Percentiles rank a stretch among this genome's conserved stretches.
phyloP scores from a whole-genome alignment of 2,329 filamentous ascomycete species.

The Arthrobotrys sphaeroides region DNA sequence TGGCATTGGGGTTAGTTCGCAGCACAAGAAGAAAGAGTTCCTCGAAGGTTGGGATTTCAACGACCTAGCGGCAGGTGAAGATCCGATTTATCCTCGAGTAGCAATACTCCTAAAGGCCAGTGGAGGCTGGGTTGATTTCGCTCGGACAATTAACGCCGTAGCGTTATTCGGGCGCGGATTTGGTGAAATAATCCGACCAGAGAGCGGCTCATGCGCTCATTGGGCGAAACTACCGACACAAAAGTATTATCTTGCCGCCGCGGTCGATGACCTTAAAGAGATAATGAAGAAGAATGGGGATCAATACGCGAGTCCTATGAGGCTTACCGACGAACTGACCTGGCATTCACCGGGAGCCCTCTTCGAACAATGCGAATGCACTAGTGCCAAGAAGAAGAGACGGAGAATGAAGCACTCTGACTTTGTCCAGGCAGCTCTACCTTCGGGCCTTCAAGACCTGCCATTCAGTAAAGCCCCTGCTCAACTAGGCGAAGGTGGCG shows the following conservation, averaged over 20 bases:
- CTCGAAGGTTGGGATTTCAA: conserved; percentile 59
- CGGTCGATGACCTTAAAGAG: conserved; percentile 57
- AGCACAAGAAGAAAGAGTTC: conserved; percentile 31
- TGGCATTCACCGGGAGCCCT: conserved; percentile 54
- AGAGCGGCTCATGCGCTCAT: conserved; percentile 54
- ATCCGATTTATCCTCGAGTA: conserved; percentile 55
- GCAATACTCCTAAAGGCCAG: conserved; percentile 25
- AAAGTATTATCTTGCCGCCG: conserved; percentile 59
- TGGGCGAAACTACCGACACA: conserved; percentile 58
- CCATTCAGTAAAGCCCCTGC: background rate
- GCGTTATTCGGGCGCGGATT: conserved; percentile 57
- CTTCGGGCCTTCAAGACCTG: background rate
- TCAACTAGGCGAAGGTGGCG: background rate
- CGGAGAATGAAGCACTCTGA: conserved; percentile 16
- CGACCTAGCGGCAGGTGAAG: conserved; percentile 55
- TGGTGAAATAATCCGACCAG: conserved; percentile 58
- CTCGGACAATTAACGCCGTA: conserved; percentile 54
- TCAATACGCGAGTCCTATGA: conserved; percentile 48
- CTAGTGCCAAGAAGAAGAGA: background rate
- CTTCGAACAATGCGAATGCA: conserved; percentile 55
- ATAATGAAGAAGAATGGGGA: conserved; percentile 58
- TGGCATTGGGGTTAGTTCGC: background rate
- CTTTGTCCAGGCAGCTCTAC: conserved; percentile 13
- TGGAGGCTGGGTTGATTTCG: conserved; percentile 58
- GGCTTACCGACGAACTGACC: conserved; percentile 48